Evolutionary conservation across 2,329 filamentous ascomycete species (phyloP).

Genomic region (Colletotrichum sp.): DNA sequence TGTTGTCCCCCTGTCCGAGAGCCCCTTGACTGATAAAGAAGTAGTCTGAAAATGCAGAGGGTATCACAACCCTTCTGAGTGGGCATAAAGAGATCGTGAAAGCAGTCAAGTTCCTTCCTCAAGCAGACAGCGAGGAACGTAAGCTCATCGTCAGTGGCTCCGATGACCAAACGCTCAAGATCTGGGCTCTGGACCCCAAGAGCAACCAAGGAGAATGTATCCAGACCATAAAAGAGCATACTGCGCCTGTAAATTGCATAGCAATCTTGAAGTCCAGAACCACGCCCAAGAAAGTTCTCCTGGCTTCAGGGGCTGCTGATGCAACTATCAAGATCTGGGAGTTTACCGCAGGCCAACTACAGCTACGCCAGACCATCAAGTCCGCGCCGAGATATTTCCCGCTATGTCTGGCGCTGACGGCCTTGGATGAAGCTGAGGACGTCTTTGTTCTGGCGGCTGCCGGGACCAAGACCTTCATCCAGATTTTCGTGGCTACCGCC

Average conservation of each 20-base stretch:
- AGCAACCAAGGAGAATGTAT: constrained; percentile 40
- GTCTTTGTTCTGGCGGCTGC: constrained; percentile 78
- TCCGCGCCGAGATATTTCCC: constrained; percentile 84
- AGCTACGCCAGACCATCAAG: constrained; percentile 71
- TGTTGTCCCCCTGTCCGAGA: neutral
- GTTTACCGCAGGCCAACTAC: constrained; percentile 52
- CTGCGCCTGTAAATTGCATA: constrained; percentile 76
- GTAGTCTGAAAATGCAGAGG: constrained; percentile 36
- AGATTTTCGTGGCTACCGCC: constrained; percentile 70
- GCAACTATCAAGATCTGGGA: constrained; percentile 74
- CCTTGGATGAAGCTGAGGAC: constrained; percentile 55
- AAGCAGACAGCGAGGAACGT: constrained; percentile 43
- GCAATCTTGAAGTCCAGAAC: constrained; percentile 41
- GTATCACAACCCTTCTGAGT: constrained; percentile 69
- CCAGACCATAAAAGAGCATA: constrained; percentile 68
- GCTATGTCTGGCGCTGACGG: constrained; percentile 72
- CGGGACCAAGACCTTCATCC: constrained; percentile 82
- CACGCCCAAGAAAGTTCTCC: constrained; percentile 41
- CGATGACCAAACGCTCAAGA: constrained; percentile 75
- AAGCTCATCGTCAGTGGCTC: constrained; percentile 77
- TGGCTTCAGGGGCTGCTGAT: constrained; percentile 84
- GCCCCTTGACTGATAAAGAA: neutral
- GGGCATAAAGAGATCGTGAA: constrained; percentile 84
- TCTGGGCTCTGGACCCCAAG: constrained; percentile 63
- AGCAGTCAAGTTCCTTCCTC: constrained; percentile 77